Evolutionary conservation across 805 yeast species (phyloP).

Genomic region (Yarrowia sp.): DNA sequence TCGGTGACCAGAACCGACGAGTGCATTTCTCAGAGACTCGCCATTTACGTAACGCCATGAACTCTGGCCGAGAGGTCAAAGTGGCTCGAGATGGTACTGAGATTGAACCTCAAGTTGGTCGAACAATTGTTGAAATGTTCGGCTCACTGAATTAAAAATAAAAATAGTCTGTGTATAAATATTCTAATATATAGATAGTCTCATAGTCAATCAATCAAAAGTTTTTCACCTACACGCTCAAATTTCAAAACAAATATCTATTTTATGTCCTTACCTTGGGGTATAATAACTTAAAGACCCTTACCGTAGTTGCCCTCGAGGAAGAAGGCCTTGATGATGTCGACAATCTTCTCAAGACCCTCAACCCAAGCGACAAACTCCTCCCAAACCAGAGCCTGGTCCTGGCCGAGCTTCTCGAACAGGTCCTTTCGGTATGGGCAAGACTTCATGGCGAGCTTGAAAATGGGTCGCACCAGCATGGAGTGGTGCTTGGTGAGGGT

Average conservation of each 20-base stretch:
- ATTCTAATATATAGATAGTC: too few species aligned
- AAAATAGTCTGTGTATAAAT: too few species aligned
- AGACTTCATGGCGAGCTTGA: constrained; percentile 92
- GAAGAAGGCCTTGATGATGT: constrained; percentile 69
- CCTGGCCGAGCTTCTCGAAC: constrained; percentile 76
- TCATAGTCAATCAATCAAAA: too few species aligned
- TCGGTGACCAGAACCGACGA: constrained; percentile 33
- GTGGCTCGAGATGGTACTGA: constrained; percentile 47
- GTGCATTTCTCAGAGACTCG: constrained; percentile 39
- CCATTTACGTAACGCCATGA: constrained; percentile 41
- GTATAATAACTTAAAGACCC: constrained; percentile 54
- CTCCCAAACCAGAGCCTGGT: constrained; percentile 60
- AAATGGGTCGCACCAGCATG: constrained; percentile 77
- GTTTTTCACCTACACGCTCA: too few species aligned
- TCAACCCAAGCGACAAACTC: constrained; percentile 72
- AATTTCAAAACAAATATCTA: background rate
- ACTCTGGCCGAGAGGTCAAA: constrained; percentile 43
- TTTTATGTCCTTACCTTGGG: constrained; percentile 8
- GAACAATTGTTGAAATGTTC: constrained; percentile 37
- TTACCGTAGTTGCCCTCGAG: constrained; percentile 82
- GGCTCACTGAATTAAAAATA: background rate
- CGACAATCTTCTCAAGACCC: constrained; percentile 73
- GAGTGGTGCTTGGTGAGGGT: constrained; percentile 81
- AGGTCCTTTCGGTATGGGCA: constrained; percentile 89
- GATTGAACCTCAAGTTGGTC: constrained; percentile 41